Percentiles rank a stretch among this genome's conserved stretches.
These are phyloP conservation scores for Neurospora terricola DNA, from an alignment of 495 filamentous ascomycete genomes.

Conservation along the genomic window DNA sequence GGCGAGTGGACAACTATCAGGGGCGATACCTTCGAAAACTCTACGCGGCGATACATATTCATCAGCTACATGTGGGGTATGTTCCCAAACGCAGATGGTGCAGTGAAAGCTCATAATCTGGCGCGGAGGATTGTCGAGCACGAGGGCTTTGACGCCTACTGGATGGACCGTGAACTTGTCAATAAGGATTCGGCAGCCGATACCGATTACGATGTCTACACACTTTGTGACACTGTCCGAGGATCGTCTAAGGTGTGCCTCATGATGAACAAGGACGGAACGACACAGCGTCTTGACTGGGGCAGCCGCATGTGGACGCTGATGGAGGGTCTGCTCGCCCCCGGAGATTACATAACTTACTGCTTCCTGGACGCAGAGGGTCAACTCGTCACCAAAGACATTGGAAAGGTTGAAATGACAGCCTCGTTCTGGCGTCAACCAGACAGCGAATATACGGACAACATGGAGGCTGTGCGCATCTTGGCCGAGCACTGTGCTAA, in stretches of 20 bases:
- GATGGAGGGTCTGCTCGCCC: constrained; percentile 33
- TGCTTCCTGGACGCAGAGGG: background rate
- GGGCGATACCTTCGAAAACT: background rate
- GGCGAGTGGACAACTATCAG: background rate
- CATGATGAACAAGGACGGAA: background rate
- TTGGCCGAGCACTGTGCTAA: constrained; percentile 15
- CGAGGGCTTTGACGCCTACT: background rate
- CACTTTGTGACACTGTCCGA: constrained; percentile 9
- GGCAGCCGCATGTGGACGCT: constrained; percentile 39
- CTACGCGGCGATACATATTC: background rate
- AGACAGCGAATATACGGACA: background rate
- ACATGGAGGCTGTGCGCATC: constrained; percentile 1
- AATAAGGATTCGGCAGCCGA: background rate
- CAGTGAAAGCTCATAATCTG: background rate
- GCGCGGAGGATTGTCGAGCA: background rate
- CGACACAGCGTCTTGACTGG: constrained; percentile 19
- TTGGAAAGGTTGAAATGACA: constrained; percentile 11
- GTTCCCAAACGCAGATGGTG: background rate
- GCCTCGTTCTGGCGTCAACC: background rate
- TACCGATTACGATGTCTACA: constrained; percentile 6
- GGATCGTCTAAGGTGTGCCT: constrained; percentile 6
- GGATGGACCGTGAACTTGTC: background rate
- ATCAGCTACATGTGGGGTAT: background rate
- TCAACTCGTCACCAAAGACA: background rate
- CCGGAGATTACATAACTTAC: constrained; percentile 5